phyloP scores from a whole-genome alignment of 2,329 filamentous ascomycete species.

The Teratosphaeriaceae sp. region DNA sequence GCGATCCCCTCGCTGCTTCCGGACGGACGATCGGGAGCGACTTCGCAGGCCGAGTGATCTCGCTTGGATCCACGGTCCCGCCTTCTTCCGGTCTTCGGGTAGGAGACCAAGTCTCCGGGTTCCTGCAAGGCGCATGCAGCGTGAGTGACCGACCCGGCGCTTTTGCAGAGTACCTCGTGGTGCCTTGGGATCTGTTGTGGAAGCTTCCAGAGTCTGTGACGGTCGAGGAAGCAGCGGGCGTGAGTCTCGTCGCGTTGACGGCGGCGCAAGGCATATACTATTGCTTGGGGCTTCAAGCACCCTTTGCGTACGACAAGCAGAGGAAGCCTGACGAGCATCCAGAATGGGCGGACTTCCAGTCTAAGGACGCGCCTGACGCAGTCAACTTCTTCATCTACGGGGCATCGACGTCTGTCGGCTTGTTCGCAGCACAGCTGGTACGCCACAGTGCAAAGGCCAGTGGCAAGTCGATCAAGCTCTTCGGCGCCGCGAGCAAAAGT shows the following conservation, averaged over 20 bases:
- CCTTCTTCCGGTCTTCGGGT: constrained; percentile 11
- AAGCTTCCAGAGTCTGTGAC: constrained; percentile 27
- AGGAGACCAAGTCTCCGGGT: constrained; percentile 35
- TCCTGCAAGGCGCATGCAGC: constrained; percentile 39
- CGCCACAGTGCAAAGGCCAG: constrained; percentile 13
- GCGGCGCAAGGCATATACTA: constrained; percentile 38
- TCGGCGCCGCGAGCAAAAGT: background rate
- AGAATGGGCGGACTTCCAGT: background rate
- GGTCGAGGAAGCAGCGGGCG: constrained; percentile 32
- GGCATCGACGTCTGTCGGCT: constrained; percentile 29
- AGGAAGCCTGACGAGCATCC: background rate
- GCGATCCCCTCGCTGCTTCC: constrained; percentile 30
- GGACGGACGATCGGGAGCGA: constrained; percentile 31
- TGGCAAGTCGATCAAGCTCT: background rate
- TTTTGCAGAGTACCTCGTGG: constrained; percentile 38
- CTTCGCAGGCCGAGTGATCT: constrained; percentile 33
- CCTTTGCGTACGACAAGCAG: constrained; percentile 25
- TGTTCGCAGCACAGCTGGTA: constrained; percentile 30
- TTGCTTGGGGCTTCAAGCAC: constrained; percentile 31
- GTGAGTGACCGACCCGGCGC: constrained; percentile 39
- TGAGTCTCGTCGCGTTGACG: constrained; percentile 39
- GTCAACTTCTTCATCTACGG: constrained; percentile 27
- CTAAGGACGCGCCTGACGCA: background rate
- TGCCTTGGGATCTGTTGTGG: constrained; percentile 35
- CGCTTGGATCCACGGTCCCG: constrained; percentile 9